These are phyloP conservation scores for Aspergillus tubingensis DNA, from an alignment of 2,329 filamentous ascomycete genomes.

Conservation along the genomic window DNA sequence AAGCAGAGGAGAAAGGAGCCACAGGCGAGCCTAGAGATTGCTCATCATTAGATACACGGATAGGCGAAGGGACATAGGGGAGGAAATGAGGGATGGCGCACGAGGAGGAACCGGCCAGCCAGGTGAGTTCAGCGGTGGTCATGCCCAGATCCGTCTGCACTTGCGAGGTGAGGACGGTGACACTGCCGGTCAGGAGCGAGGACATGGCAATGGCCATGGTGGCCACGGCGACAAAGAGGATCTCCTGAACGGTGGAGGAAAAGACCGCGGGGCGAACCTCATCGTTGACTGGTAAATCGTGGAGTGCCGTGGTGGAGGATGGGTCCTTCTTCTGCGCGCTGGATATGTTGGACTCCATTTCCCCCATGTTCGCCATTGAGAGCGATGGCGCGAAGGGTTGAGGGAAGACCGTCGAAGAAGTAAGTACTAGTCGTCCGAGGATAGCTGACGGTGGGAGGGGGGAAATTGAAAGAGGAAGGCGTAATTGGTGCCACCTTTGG, in stretches of 20 bases:
- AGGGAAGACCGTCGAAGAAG: neutral
- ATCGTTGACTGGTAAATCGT: neutral
- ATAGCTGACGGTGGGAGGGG: too few relatives aligned
- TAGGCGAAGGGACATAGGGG: too few relatives aligned
- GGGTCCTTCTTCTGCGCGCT: neutral
- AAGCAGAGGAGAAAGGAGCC: conserved; percentile 68
- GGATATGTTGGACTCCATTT: neutral
- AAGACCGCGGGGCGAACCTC: conserved; percentile 48
- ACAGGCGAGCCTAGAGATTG: conserved; percentile 53
- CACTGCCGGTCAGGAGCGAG: conserved; percentile 60
- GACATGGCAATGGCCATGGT: conserved; percentile 68
- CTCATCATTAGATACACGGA: too few relatives aligned
- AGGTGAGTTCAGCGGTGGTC: conserved; percentile 67
- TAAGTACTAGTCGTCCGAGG: neutral
- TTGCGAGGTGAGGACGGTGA: conserved; percentile 63
- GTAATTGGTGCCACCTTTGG: too few relatives aligned
- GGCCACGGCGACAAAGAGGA: conserved; percentile 65
- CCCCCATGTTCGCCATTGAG: neutral
- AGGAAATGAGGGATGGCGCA: conserved; percentile 32
- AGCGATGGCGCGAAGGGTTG: neutral
- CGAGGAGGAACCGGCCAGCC: conserved; percentile 65
- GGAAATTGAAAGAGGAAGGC: too few relatives aligned
- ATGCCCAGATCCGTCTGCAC: conserved; percentile 63
- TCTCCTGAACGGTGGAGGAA: conserved; percentile 62
- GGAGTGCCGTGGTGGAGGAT: neutral